Conservation (phyloP, 2,329 filamentous ascomycete species). For the Triangularia setosa region DNA sequence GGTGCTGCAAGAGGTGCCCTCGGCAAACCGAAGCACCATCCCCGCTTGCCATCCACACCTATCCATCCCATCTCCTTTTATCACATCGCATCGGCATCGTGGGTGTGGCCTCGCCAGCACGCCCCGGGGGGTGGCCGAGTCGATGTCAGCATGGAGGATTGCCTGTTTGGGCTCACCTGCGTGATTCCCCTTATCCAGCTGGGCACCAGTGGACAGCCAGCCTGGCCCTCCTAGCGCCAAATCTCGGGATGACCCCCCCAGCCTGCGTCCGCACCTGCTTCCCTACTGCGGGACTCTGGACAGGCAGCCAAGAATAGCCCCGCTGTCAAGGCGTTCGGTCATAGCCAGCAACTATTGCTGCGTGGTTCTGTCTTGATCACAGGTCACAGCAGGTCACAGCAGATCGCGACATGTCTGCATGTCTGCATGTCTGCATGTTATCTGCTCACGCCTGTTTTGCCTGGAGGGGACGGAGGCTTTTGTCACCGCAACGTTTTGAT, state of each 20-base stretch:
- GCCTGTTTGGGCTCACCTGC: slow-evolving; percentile 15
- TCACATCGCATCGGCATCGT: slow-evolving; percentile 3
- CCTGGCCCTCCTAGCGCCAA: background rate
- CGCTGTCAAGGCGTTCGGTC: background rate
- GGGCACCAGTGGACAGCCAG: background rate
- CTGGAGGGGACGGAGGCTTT: background rate
- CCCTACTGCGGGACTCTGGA: background rate
- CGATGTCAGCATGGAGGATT: slow-evolving; percentile 8
- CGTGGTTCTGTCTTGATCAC: background rate
- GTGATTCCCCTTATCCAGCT: slow-evolving; percentile 11
- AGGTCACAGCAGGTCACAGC: background rate
- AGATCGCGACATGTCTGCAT: background rate
- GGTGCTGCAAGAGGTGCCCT: slow-evolving; percentile 5
- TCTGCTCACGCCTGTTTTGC: background rate
- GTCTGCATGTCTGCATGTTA: background rate
- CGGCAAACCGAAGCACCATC: slow-evolving; percentile 12
- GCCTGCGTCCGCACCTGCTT: background rate
- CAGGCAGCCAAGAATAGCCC: background rate
- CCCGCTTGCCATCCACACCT: slow-evolving; percentile 3
- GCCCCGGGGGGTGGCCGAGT: slow-evolving; percentile 10
- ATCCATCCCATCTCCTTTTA: background rate
- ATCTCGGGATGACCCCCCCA: background rate
- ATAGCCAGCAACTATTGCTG: background rate
- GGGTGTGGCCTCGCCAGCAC: background rate
- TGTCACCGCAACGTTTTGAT: background rate